Base-by-base conservation (phyloP, 192 early-diverging fungal genomes). In the Chytriomyces sp. region DNA sequence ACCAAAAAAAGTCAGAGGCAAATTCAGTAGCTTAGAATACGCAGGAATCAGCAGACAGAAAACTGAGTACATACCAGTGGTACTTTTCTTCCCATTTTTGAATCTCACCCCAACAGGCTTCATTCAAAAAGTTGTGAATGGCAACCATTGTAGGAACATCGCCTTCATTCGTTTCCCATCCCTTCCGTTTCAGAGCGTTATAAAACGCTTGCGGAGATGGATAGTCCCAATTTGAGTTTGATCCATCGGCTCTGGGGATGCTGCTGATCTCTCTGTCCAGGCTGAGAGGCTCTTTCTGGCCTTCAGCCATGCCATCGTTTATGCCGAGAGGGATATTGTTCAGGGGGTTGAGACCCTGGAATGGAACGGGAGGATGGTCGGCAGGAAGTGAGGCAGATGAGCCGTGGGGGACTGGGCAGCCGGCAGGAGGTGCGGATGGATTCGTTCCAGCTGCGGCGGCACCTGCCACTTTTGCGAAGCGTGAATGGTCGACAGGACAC, bases 41-140 rank as follows among this genome's bases (percentile, higher is more conserved):
- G 23, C 20, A 50, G 49, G 43, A 50, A 35, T 20, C 45, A 76
- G 24, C 85, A 79, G 61, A 84, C 24, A 47, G 79, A 70, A 18
- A 72, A 72, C 45, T 79, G 77, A n/a, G 81, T 57, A 26, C 83
- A 44, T 7, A 87, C 82, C 64, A 70, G 49, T 65, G 67, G 43
- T 64, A 78, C 53, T 78, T 72, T 24, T 80, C 13, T 57, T 98
- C 95, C 95, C 95, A 98, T 69, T 92, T 85, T 45, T 95, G 78
- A 50, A 98, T 94, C 80, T 93, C 89, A 20, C 80, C 82, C 96
- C 96, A 98, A 60, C 92, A 92, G 79, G 89, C 86, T 77, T 98
- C 95, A 79, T 98, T 98, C 24, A 98, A 94, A 49, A 93, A 91
- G 75, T 97, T 97, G 78, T 97, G 96, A 57, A 97, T 97, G 1